Conservation (phyloP, 2,329 filamentous ascomycete genomes). For the Cordyceps fumosorosea region DNA sequence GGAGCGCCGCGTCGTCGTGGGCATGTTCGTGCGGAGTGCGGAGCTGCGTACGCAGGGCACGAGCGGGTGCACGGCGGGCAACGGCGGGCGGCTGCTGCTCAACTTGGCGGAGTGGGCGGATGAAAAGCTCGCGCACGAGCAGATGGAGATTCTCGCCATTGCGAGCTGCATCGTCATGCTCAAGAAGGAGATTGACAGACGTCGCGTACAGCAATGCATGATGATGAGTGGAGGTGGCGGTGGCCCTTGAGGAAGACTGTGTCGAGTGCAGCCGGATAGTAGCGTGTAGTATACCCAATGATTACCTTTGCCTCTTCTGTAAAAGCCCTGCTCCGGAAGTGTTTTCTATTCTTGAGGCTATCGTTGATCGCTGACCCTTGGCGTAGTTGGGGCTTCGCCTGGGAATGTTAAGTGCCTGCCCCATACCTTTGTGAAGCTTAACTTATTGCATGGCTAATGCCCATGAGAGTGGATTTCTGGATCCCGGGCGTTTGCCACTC, state of each 20-base stretch:
- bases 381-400: no score
- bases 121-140: conserved; percentile 25
- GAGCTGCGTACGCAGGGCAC: conserved; percentile 35
- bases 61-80: conserved; percentile 35
- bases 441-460: no score
- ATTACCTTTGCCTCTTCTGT: neutral
- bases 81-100: conserved; percentile 42
- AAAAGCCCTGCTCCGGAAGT: no score
- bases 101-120: conserved; percentile 32
- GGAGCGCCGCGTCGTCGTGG: conserved; percentile 29
- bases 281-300: neutral
- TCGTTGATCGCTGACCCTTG: no score
- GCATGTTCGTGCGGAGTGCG: conserved; percentile 36
- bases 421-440: no score
- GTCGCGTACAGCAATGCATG: conserved; percentile 44
- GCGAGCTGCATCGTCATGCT: conserved; percentile 54
- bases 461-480: no score
- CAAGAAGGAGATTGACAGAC: conserved; percentile 58
- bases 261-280: neutral
- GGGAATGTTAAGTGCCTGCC: no score
- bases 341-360: neutral
- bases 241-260: neutral
- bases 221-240: conserved; percentile 31
- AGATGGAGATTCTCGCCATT: conserved; percentile 46
- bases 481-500: no score